Evolutionary conservation across 768 basidiomycete genomes (phyloP), one percentile per base, ranked within the genome.

Genomic region (Wakefieldia striispora): DNA sequence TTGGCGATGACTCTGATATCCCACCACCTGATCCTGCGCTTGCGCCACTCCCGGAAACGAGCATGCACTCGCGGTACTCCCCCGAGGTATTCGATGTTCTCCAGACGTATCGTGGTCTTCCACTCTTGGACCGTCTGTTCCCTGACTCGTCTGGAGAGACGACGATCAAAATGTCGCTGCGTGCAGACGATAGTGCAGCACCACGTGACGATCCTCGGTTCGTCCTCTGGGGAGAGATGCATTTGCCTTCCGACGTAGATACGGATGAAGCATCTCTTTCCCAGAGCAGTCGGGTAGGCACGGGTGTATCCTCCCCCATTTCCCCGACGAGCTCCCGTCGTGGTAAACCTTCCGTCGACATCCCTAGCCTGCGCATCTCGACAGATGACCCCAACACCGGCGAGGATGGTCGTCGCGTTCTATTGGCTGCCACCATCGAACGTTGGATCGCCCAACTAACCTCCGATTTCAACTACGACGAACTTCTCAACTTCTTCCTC

Each of bases 361-460:
- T 73, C 58, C 53, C 71, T 51, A 46, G 64, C 38, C 36, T 67
- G 10, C 65, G 53, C 29, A 51, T 63, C 33, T 55, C 59, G 1
- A 36, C 53, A 16, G 64, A 59, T 31, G 46, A 60, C 68, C 29
- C 70, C 35, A 71, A 61, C 23, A 67, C 62, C 54, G 68, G 63
- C 45, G 12, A 44, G 4, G 40, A 53, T 24, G 14, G 16, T n/a
- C 49, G 33, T 38, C 69, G 62, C 55, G 73, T 90, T 21, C 73
- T 95, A n/a, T 72, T 95, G 13, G 93, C 91, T 0, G 92, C 92
- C 4, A 93, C 91, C 3, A 91, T 95, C 59, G 93, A 95, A 65
- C 84, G 93, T 0, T 92, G 91, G 90, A 85, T 97, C 47, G 91
- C 90, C 1, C 91, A 95, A 61, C 72, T 95, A 42, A 95, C 94